Conservation (phyloP, 192 early-diverging fungal species). For the Geranomyces variabilis region DNA sequence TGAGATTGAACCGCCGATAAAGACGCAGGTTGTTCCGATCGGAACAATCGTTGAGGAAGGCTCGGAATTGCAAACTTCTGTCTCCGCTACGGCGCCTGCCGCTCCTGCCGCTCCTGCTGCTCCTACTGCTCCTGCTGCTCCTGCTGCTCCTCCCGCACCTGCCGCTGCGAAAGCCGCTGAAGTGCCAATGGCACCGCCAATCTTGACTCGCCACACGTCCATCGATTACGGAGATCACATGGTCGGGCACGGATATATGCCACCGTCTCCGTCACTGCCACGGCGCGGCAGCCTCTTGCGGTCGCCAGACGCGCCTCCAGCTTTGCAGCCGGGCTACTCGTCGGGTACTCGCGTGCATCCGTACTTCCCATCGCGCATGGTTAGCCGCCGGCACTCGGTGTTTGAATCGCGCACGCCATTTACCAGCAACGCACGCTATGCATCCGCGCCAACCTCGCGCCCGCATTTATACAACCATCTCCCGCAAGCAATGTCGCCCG, state of each 20-base stretch:
- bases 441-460: background rate
- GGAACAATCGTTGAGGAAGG: background rate
- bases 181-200: background rate
- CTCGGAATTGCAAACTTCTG: background rate
- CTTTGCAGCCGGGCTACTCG: background rate
- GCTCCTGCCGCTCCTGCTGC: background rate
- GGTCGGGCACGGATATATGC: too few species aligned
- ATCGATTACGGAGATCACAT: slow-evolving; percentile 24
- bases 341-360: slow-evolving; percentile 14
- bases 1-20: background rate
- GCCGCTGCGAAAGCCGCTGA: slow-evolving; percentile 7
- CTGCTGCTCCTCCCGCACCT: background rate
- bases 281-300: slow-evolving; percentile 15
- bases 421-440: background rate
- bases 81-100: background rate
- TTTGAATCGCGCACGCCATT: slow-evolving; percentile 15
- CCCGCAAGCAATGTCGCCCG: slow-evolving; percentile 2
- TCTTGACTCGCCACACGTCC: slow-evolving; percentile 13
- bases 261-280: background rate
- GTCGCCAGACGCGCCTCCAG: slow-evolving; percentile 10
- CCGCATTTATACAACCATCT: background rate
- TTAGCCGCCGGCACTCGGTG: slow-evolving; percentile 24
- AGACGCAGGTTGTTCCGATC: too few species aligned
- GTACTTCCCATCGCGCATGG: slow-evolving; percentile 29
- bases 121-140: background rate